Conservation (phyloP, 2,329 filamentous ascomycete species). For the Claviceps capensis region DNA sequence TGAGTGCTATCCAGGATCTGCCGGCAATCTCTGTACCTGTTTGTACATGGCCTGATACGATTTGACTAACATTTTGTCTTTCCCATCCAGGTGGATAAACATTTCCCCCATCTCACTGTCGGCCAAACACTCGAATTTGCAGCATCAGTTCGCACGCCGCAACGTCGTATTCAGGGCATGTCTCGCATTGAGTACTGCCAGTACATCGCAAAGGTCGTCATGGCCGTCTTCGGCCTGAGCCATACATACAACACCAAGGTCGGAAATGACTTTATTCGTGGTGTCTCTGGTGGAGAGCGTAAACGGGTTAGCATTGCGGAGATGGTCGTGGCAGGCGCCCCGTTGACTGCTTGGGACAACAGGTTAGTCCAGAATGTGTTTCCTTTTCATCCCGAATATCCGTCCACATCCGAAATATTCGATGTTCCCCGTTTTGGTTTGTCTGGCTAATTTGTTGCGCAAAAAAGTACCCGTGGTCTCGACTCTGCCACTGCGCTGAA, state of each 20-base stretch:
- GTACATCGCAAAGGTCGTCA: constrained; percentile 52
- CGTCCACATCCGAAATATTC: not conserved
- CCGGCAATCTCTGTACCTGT: not conserved
- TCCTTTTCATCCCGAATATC: not conserved
- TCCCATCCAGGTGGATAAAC: constrained; percentile 42
- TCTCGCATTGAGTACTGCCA: constrained; percentile 43
- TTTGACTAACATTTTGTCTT: too few species aligned
- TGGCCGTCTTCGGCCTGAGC: constrained; percentile 58
- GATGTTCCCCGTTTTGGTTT: not conserved
- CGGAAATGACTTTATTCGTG: constrained; percentile 60
- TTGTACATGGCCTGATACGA: too few species aligned
- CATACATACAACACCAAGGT: constrained; percentile 63
- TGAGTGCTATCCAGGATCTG: constrained; percentile 5
- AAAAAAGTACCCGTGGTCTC: constrained; percentile 47
- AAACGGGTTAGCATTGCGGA: constrained; percentile 77
- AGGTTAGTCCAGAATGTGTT: constrained; percentile 19
- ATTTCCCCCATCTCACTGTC: constrained; percentile 67
- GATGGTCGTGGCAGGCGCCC: constrained; percentile 51
- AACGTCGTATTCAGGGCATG: constrained; percentile 49
- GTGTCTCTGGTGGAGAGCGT: constrained; percentile 56
- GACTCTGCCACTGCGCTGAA: constrained; percentile 62
- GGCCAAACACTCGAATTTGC: constrained; percentile 63
- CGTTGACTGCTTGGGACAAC: constrained; percentile 54
- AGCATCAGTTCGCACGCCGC: constrained; percentile 52
- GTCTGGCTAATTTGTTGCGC: not conserved